A percentile compares a stretch with the other conserved stretches of the same genome.
Conservation (phyloP, 1,139 yeast species). For the Zygosaccharomyces pseudobailii region DNA sequence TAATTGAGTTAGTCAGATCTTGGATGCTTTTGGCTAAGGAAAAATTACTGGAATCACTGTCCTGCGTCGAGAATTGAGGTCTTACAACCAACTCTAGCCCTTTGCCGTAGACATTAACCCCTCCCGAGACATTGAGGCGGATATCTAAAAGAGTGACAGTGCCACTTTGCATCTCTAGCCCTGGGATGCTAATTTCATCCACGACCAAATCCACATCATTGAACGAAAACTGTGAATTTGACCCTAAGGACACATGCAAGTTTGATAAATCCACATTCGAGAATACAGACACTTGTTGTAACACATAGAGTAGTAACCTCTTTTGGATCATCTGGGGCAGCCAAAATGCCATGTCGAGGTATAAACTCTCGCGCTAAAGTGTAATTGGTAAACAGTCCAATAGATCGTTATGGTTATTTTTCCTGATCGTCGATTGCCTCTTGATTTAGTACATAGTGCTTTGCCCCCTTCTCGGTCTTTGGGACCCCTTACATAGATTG, state of each 20-base stretch:
- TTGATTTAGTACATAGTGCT: background rate
- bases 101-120: conserved; percentile 56
- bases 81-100: conserved; percentile 56
- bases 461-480: conserved; percentile 4
- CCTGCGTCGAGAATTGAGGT: conserved; percentile 17
- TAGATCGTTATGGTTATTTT: too few species aligned
- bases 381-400: too few species aligned
- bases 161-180: conserved; percentile 62
- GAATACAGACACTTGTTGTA: conserved; percentile 78
- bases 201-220: conserved; percentile 68
- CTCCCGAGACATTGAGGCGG: conserved; percentile 54
- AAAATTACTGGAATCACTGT: conserved; percentile 34
- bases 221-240: conserved; percentile 50
- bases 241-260: conserved; percentile 69
- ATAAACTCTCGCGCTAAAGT: too few species aligned
- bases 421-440: too few species aligned
- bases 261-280: conserved; percentile 78
- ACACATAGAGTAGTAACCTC: conserved; percentile 68
- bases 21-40: conserved; percentile 61
- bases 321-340: conserved; percentile 80
- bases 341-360: conserved; percentile 58
- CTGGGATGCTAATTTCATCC: conserved; percentile 66
- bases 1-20: conserved; percentile 58
- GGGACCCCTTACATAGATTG: background rate
- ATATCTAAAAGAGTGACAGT: conserved; percentile 50